Evolutionary conservation across 2,329 filamentous ascomycete species (phyloP).

Genomic region (Fusarium chlamydosporum): DNA sequence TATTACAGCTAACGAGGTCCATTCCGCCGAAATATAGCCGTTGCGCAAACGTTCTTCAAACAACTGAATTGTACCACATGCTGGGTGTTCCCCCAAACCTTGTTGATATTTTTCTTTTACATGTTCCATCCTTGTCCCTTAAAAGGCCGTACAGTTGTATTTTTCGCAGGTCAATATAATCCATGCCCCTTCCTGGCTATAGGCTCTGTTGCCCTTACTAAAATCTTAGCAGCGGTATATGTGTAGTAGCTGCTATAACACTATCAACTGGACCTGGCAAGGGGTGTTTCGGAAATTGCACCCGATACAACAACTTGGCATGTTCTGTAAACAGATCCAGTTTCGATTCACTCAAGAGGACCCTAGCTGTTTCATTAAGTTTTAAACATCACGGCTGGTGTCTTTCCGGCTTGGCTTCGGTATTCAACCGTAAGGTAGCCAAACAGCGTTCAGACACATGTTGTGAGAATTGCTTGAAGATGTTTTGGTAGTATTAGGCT

Average conservation of each 20-base stretch:
- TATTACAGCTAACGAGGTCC: neutral
- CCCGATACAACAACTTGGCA: slow-evolving; percentile 18
- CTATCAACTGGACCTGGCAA: slow-evolving; percentile 15
- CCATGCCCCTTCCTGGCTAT: neutral
- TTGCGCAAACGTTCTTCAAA: neutral
- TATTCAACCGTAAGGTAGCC: neutral
- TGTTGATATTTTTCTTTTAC: neutral
- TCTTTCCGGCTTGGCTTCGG: slow-evolving; percentile 19
- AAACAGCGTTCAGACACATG: neutral
- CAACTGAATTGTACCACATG: neutral
- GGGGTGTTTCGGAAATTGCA: slow-evolving; percentile 34
- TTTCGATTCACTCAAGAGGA: slow-evolving; percentile 11
- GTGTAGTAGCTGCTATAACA: slow-evolving; percentile 8
- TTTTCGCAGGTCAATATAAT: neutral
- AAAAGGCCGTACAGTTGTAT: neutral
- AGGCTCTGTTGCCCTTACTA: neutral
- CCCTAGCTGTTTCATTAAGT: slow-evolving; percentile 18
- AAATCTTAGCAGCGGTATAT: slow-evolving; percentile 3
- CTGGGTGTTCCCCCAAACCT: neutral
- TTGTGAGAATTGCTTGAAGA: neutral
- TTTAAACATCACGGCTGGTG: slow-evolving; percentile 13
- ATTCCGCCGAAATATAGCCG: neutral
- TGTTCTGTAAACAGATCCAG: slow-evolving; percentile 16
- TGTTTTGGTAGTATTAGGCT: slow-evolving; percentile 35
- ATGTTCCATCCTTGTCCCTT: neutral